These are phyloP conservation scores for Orbilia quercus DNA, from an alignment of 2,329 filamentous ascomycete genomes.

Conservation along the genomic window DNA sequence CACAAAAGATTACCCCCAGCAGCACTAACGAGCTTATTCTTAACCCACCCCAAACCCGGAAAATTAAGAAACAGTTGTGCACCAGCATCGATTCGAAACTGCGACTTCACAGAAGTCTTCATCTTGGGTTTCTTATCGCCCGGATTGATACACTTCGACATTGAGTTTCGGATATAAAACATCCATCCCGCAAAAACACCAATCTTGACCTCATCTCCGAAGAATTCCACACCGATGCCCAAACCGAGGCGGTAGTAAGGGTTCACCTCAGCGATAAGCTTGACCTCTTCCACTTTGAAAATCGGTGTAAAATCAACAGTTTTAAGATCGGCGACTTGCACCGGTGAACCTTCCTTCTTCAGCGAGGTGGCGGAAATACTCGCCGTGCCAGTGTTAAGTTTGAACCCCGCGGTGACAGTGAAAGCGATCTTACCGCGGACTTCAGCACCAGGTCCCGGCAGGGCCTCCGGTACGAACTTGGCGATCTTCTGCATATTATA, in stretches of 20 bases:
- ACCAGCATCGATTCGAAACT: slow-evolving; percentile 17
- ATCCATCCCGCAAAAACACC: slow-evolving; percentile 18
- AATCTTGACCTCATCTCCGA: neutral
- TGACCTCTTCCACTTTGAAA: neutral
- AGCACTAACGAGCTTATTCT: neutral
- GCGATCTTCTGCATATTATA: neutral
- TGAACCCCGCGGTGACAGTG: slow-evolving; percentile 4
- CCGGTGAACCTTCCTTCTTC: neutral
- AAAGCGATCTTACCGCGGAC: slow-evolving; percentile 6
- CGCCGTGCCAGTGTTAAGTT: neutral
- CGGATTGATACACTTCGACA: neutral
- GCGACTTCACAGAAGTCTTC: neutral
- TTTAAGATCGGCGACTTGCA: neutral
- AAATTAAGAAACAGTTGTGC: neutral
- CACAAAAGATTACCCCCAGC: neutral
- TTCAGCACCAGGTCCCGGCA: slow-evolving; percentile 8
- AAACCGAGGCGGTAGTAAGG: slow-evolving; percentile 12
- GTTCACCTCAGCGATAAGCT: slow-evolving; percentile 1
- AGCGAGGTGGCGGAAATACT: neutral
- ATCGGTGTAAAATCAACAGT: neutral
- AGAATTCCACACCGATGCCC: slow-evolving; percentile 6
- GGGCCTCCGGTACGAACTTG: neutral
- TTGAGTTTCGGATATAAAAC: slow-evolving; percentile 5
- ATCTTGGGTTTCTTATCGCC: neutral
- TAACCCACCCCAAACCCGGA: neutral